Evolutionary conservation across 495 filamentous ascomycete genomes (phyloP).

Genomic region (Pseudotulostoma volvatum): DNA sequence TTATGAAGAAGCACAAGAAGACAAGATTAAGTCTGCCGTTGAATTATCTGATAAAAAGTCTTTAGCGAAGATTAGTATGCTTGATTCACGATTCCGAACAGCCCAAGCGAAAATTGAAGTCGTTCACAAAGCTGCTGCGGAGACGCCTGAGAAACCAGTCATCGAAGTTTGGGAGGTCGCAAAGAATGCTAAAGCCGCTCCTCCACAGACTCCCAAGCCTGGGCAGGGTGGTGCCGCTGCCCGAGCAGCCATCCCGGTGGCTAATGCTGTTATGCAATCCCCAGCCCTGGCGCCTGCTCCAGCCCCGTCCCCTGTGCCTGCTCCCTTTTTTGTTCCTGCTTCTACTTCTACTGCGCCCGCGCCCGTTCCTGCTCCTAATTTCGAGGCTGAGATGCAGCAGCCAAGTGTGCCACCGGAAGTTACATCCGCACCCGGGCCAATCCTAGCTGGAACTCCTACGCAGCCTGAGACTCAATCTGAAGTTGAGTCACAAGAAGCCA

Average conservation of each 20-base stretch:
- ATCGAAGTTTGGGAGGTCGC: conserved; percentile 71
- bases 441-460: conserved; percentile 3
- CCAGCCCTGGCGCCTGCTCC: conserved; percentile 15
- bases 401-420: too few species aligned
- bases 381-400: conserved; percentile 10
- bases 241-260: conserved; percentile 15
- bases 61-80: conserved; percentile 60
- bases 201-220: conserved; percentile 17
- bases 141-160: conserved; percentile 71
- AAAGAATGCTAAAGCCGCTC: conserved; percentile 44
- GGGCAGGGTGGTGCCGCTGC: not conserved
- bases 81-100: conserved; percentile 48
- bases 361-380: conserved; percentile 6
- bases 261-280: conserved; percentile 15
- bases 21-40: conserved; percentile 29
- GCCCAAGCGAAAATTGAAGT: conserved; percentile 57
- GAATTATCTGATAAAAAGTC: conserved; percentile 43
- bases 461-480: conserved; percentile 1
- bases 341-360: conserved; percentile 8
- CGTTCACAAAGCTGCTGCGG: conserved; percentile 59
- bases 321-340: conserved; percentile 9
- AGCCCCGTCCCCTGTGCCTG: conserved; percentile 5
- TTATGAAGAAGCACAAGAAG: conserved; percentile 20
- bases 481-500: conserved; percentile 6
- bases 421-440: too few species aligned